Percentiles rank a stretch among this genome's conserved stretches.
Conservation (phyloP, 345 rosid species). For the Microthlaspi erraticum region DNA sequence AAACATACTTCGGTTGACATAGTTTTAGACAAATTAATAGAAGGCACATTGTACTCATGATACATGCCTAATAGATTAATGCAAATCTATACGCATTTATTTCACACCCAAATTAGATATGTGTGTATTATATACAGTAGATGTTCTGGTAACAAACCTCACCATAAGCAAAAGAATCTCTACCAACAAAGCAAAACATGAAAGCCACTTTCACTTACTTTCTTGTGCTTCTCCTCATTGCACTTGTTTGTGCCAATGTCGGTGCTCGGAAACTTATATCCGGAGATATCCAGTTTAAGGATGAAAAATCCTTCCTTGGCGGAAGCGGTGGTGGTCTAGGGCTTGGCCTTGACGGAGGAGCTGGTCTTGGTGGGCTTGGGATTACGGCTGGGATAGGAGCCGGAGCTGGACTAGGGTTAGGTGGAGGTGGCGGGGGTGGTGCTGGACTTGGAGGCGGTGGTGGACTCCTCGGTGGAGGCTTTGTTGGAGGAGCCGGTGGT, state of each 20-base stretch:
- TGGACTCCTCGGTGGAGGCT: conserved; percentile 48
- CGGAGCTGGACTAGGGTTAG: conserved; percentile 43
- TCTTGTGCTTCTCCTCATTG: conserved; percentile 40
- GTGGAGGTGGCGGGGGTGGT: conserved; percentile 42
- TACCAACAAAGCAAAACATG: conserved; percentile 37
- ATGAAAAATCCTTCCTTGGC: conserved; percentile 39
- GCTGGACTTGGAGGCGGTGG: conserved; percentile 44
- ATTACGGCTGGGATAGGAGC: conserved; percentile 34
- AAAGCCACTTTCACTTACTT: conserved; percentile 22
- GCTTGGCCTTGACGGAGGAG: conserved; percentile 31
- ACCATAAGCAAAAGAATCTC: conserved; percentile 30
- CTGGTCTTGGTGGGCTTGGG: conserved; percentile 39
- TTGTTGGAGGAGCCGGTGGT: conserved; percentile 40
- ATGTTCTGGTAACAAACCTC: conserved; percentile 24
- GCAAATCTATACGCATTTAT: conserved; percentile 22
- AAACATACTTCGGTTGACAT: conserved; percentile 20
- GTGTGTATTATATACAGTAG: conserved; percentile 17
- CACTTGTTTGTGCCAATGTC: conserved; percentile 42
- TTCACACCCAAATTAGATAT: conserved; percentile 25
- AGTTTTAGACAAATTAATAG: background rate
- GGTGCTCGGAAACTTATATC: conserved; percentile 54
- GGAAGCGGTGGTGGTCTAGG: conserved; percentile 38
- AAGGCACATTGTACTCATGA: conserved; percentile 16
- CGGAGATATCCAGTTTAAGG: conserved; percentile 38
- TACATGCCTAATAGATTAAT: conserved; percentile 7